A percentile compares a stretch with the other conserved stretches of the same genome.
Conservation (phyloP, 2,329 filamentous ascomycete species). For the Colletotrichum kahawae region DNA sequence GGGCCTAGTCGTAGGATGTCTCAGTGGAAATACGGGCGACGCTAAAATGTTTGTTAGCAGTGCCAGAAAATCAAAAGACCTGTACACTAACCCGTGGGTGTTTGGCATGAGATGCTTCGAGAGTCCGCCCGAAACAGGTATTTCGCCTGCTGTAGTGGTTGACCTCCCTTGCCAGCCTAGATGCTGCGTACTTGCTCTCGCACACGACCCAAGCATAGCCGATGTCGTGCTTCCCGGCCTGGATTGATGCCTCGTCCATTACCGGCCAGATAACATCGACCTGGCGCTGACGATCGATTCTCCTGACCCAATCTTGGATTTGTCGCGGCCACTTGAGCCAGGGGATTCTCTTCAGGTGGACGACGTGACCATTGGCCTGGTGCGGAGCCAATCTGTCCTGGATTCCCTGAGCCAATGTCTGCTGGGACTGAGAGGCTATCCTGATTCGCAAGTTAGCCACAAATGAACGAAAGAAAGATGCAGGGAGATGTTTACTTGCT, state of each 20-base stretch:
- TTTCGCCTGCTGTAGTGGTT: too few species aligned
- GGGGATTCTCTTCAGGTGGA: neutral
- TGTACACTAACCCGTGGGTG: neutral
- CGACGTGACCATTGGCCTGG: neutral
- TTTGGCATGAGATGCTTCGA: neutral
- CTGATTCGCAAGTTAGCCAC: neutral
- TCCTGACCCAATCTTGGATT: too few species aligned
- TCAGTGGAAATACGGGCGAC: too few species aligned
- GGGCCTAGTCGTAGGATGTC: too few species aligned
- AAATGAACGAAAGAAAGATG: too few species aligned
- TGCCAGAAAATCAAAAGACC: too few species aligned
- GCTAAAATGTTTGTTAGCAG: too few species aligned
- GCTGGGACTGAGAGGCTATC: neutral
- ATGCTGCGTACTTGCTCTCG: neutral
- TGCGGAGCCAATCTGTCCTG: neutral
- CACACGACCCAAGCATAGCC: neutral
- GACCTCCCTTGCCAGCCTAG: neutral
- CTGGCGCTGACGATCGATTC: too few species aligned
- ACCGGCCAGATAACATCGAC: neutral
- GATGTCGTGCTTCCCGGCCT: accelerated
- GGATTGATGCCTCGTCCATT: neutral
- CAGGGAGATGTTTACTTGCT: too few species aligned
- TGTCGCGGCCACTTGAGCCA: neutral
- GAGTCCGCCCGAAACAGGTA: neutral
- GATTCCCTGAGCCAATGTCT: neutral